Evolutionary conservation across 2,329 filamentous ascomycete genomes (phyloP), one percentile per base, ranked within the genome.

Genomic region (Talaromyces piceae): DNA sequence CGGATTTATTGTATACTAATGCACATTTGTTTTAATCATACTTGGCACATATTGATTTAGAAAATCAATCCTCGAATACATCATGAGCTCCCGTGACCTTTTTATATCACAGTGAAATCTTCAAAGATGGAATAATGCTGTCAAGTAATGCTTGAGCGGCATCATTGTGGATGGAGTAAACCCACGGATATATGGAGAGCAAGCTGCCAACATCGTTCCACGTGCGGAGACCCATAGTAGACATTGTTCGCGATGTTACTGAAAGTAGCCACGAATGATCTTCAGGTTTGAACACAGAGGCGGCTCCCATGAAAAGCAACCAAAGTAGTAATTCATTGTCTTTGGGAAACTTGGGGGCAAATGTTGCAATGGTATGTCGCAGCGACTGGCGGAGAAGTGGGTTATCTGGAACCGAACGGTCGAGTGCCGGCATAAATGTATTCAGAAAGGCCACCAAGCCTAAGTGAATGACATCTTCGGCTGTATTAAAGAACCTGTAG

Each of bases 351-450:
- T 20, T 41, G 23, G 5, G 18, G 22, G 5, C 5, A 13, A 27
- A 25, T 8, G 7, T 12, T 9, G 23, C 41, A 20, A 31, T 8
- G 25, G 49, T 25, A 23, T 16, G 45, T 25, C 49, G 41, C n/a
- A 54, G 13, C 1, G 46, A 27, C 23, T 49, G 28, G 5, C 45
- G 45, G 22, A 54, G 41, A 27, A 52, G 28, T 12, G 52, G 52
- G 23, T 52, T 52, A 4, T 33, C 30, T n/a, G 52, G 49, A 16
- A 46, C 37, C 9, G 25, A 52, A 7, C 49, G 45, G 12, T 54
- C 52, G 16, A 54, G 41, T 12, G 22, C 49, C 9, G 45, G 41
- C 49, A 54, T 45, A 18, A 54, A 54, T 22, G 52, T 52, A n/a
- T 33, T 26, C 16, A 54, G 44, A 33, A 54, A 54, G 2, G 47